These are phyloP conservation scores for Solanum appendiculatum DNA, from an alignment of 257 asterid genomes.

Conservation along the genomic window DNA sequence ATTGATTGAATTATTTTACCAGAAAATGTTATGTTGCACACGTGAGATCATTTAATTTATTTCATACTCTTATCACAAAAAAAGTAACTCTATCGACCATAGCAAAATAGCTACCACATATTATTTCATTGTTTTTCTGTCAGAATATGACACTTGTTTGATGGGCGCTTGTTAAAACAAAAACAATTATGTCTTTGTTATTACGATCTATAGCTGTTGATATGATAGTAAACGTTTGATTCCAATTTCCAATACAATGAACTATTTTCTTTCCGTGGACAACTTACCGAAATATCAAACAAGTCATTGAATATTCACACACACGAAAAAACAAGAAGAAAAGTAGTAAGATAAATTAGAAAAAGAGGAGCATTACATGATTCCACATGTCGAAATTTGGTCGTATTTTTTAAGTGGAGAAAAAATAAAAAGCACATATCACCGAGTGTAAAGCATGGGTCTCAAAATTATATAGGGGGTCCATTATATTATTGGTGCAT, in stretches of 20 bases:
- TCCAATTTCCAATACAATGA: neutral
- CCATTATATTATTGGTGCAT: neutral
- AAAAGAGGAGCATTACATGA: neutral
- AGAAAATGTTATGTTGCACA: slow-evolving; percentile 7
- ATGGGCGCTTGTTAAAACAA: neutral
- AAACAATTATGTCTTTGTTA: neutral
- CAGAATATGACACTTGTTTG: neutral
- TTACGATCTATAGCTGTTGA: neutral
- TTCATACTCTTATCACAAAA: neutral
- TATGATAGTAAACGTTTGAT: neutral
- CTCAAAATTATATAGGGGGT: neutral
- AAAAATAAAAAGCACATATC: neutral
- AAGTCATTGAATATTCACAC: neutral
- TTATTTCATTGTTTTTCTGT: neutral
- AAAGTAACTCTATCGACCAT: neutral
- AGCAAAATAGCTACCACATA: neutral
- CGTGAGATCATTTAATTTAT: slow-evolving; percentile 19
- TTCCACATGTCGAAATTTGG: neutral
- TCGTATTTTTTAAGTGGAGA: neutral
- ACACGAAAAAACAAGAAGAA: neutral
- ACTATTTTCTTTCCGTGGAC: neutral
- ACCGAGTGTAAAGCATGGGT: neutral
- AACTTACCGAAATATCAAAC: neutral
- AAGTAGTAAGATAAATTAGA: neutral
- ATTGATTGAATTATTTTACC: slow-evolving; percentile 3